Conservation (phyloP, 2,329 filamentous ascomycete genomes). For the Fragosphaeria purpurea region DNA sequence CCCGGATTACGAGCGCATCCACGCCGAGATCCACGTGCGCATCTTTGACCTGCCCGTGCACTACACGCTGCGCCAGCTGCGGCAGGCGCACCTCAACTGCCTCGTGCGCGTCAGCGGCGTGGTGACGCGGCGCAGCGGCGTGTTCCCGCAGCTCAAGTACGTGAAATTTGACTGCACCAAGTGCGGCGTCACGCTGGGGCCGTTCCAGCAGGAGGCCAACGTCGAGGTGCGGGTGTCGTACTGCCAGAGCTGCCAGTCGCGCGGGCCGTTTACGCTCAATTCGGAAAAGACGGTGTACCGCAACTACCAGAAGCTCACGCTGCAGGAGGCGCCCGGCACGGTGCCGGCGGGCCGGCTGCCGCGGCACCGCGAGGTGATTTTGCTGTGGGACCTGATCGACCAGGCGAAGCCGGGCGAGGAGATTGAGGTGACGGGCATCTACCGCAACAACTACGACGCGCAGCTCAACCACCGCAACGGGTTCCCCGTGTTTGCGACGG, state of each 20-base stretch:
- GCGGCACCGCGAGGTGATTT: conserved; percentile 84
- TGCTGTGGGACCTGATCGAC: conserved; percentile 95
- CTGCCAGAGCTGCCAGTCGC: conserved; percentile 92
- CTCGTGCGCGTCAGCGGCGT: conserved; percentile 90
- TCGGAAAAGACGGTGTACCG: conserved; percentile 97
- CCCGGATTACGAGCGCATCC: conserved; percentile 94
- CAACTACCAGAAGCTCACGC: conserved; percentile 95
- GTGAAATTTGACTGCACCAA: conserved; percentile 97
- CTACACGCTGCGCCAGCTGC: conserved; percentile 88
- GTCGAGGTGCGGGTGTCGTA: conserved; percentile 93
- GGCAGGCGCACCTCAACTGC: conserved; percentile 92
- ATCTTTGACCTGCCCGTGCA: conserved; percentile 91
- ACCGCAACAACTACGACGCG: conserved; percentile 96
- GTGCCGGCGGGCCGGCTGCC: conserved; percentile 92
- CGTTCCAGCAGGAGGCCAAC: conserved; percentile 95
- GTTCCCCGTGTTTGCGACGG: conserved; percentile 95
- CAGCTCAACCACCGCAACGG: conserved; percentile 98
- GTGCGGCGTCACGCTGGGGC: conserved; percentile 82
- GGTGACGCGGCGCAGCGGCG: conserved; percentile 84
- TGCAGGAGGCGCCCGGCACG: conserved; percentile 94
- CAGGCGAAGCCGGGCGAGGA: conserved; percentile 95
- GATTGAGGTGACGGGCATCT: conserved; percentile 92
- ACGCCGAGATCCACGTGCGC: conserved; percentile 94
- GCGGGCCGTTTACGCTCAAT: conserved; percentile 90
- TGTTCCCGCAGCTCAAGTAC: conserved; percentile 96